Conservation (phyloP, 176 grass and related monocot genomes). For the Aegilops bicornis region DNA sequence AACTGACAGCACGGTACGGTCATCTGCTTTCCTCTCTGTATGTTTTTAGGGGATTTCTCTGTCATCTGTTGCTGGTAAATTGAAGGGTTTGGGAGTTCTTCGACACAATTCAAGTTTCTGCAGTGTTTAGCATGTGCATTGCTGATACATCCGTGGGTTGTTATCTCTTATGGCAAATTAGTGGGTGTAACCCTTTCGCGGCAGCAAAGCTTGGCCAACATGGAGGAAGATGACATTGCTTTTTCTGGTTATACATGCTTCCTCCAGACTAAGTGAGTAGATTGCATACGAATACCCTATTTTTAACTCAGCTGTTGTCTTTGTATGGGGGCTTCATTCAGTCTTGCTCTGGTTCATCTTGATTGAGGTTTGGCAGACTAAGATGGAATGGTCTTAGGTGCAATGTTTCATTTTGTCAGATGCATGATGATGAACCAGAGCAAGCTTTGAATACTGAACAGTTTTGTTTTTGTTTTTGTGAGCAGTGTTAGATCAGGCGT, state of each 20-base stretch:
- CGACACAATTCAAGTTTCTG: neutral
- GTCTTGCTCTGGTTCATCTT: neutral
- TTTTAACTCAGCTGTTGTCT: neutral
- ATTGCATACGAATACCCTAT: neutral
- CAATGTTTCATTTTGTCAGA: neutral
- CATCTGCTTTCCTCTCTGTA: neutral
- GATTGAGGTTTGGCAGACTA: neutral
- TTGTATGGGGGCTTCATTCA: neutral
- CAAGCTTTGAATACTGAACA: neutral
- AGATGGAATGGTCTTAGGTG: neutral
- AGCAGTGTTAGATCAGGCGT: neutral
- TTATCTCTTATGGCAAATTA: neutral
- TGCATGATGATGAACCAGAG: neutral
- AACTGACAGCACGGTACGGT: neutral
- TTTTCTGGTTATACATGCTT: neutral
- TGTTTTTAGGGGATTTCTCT: neutral
- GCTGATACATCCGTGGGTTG: neutral
- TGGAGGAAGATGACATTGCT: slow-evolving; percentile 1
- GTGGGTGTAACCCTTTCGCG: neutral
- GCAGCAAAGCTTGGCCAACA: neutral
- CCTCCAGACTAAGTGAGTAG: neutral
- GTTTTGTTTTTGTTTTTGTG: neutral
- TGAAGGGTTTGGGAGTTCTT: neutral
- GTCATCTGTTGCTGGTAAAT: neutral
- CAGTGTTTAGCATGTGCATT: neutral